Evolutionary conservation across 2,329 filamentous ascomycete genomes (phyloP).

Genomic region (Monilinia aucupariae): DNA sequence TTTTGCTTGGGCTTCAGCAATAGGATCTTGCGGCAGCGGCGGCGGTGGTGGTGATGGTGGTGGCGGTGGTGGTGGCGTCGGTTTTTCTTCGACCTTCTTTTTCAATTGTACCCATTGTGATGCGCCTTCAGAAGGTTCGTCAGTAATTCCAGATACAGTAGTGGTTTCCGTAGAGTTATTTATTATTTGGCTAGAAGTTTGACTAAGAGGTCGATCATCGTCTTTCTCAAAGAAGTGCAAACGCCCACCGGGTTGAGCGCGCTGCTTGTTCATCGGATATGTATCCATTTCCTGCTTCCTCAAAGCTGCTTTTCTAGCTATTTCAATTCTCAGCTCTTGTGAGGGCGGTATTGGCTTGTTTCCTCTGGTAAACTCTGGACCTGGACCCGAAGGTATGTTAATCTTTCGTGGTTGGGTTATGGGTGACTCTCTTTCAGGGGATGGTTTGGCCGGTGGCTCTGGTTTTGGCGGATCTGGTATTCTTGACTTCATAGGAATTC

Average conservation of each 20-base stretch:
- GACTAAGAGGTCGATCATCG: neutral
- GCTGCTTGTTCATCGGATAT: constrained; percentile 5
- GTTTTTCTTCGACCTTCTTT: constrained; percentile 14
- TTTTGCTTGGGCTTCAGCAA: constrained; percentile 24
- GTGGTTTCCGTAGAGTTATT: neutral
- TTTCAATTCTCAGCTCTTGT: neutral
- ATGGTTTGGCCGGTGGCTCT: neutral
- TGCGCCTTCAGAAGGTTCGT: neutral
- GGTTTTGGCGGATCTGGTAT: constrained; percentile 10
- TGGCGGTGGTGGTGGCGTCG: neutral
- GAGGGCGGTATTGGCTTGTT: constrained; percentile 22
- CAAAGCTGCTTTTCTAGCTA: neutral
- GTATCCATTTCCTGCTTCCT: neutral
- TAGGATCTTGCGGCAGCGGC: constrained; percentile 18
- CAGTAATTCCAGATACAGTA: neutral
- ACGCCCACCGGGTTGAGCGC: neutral
- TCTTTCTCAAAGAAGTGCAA: neutral
- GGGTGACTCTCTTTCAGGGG: neutral
- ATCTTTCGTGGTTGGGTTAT: constrained; percentile 16
- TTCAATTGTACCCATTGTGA: constrained; percentile 24
- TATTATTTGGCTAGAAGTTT: constrained; percentile 1
- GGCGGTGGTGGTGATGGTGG: neutral
- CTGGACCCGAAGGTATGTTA: constrained; percentile 23
- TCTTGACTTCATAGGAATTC: constrained; percentile 11
- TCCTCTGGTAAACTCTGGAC: constrained; percentile 29